Conservation (phyloP, 1,284 basidiomycete species). For the Stereum hirsutum region DNA sequence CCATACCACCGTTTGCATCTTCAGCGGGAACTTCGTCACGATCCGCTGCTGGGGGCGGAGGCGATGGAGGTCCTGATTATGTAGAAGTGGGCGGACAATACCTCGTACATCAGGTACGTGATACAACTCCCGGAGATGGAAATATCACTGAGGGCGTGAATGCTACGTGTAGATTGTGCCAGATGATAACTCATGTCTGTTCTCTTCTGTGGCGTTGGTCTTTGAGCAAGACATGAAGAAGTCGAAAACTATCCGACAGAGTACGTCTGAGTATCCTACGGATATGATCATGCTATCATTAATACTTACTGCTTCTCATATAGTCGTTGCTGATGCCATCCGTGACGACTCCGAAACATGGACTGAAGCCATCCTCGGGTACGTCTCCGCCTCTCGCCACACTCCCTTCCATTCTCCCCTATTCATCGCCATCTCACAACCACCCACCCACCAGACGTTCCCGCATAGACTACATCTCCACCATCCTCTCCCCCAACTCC, state of each 20-base stretch:
- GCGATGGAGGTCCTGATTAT: constrained; percentile 30
- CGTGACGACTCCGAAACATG: constrained; percentile 61
- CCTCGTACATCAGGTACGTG: constrained; percentile 59
- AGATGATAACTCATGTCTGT: constrained; percentile 91
- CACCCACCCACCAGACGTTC: constrained; percentile 38
- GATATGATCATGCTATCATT: constrained; percentile 3
- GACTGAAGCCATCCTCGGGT: constrained; percentile 82
- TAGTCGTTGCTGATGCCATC: constrained; percentile 81
- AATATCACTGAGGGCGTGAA: constrained; percentile 5
- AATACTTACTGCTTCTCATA: not conserved
- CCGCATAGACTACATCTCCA: constrained; percentile 68
- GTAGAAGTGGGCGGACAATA: constrained; percentile 53
- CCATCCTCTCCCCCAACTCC: constrained; percentile 68
- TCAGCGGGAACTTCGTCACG: too few relatives aligned
- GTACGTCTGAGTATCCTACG: constrained; percentile 27
- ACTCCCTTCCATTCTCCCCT: constrained; percentile 3
- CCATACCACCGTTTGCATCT: not conserved
- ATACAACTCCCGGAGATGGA: not conserved
- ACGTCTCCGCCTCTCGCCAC: constrained; percentile 16
- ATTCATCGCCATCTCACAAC: not conserved
- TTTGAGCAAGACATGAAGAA: constrained; percentile 75
- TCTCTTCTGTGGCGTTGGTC: constrained; percentile 76
- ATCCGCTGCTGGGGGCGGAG: not conserved
- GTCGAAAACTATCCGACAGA: constrained; percentile 54
- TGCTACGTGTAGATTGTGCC: constrained; percentile 61